Conservation (phyloP, 768 basidiomycete genomes). For the Trametes cubensis region DNA sequence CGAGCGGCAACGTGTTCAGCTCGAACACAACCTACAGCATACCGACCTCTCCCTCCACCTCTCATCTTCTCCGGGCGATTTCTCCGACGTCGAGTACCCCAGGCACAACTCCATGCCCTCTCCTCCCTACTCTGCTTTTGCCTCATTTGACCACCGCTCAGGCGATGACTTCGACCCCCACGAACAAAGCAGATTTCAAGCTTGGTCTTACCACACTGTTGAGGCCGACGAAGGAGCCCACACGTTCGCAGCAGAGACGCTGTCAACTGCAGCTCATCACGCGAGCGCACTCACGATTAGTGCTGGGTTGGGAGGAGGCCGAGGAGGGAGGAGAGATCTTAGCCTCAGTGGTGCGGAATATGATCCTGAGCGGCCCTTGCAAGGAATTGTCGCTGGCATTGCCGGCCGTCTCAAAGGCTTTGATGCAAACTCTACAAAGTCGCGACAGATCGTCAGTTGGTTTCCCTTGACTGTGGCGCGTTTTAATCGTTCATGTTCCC, state of each 20-base stretch:
- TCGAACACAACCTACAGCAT: constrained; percentile 77
- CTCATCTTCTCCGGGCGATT: constrained; percentile 52
- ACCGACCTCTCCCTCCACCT: constrained; percentile 73
- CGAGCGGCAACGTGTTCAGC: constrained; percentile 74
- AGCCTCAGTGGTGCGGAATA: constrained; percentile 80
- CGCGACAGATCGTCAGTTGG: constrained; percentile 50
- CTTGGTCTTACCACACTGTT: constrained; percentile 43
- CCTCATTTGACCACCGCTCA: constrained; percentile 63
- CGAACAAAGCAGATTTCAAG: constrained; percentile 40
- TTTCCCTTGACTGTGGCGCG: background rate
- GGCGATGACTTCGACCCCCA: constrained; percentile 60
- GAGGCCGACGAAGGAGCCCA: constrained; percentile 69
- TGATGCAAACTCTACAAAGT: constrained; percentile 54
- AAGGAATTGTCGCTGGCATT: constrained; percentile 69
- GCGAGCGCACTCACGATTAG: constrained; percentile 85
- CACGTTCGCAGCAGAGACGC: constrained; percentile 64
- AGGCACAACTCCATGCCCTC: constrained; percentile 65
- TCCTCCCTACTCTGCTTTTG: constrained; percentile 53
- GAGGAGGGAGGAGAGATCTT: constrained; percentile 53
- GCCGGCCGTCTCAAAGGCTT: constrained; percentile 59
- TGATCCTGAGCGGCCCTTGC: constrained; percentile 79
- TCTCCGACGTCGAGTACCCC: constrained; percentile 67
- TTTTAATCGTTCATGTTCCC: background rate
- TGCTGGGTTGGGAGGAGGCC: constrained; percentile 67
- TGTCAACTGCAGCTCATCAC: constrained; percentile 88